Percentiles rank a stretch among this genome's conserved stretches.
Evolutionary conservation across 2,329 filamentous ascomycete genomes (phyloP).

Genomic region (Aureobasidium sp.): DNA sequence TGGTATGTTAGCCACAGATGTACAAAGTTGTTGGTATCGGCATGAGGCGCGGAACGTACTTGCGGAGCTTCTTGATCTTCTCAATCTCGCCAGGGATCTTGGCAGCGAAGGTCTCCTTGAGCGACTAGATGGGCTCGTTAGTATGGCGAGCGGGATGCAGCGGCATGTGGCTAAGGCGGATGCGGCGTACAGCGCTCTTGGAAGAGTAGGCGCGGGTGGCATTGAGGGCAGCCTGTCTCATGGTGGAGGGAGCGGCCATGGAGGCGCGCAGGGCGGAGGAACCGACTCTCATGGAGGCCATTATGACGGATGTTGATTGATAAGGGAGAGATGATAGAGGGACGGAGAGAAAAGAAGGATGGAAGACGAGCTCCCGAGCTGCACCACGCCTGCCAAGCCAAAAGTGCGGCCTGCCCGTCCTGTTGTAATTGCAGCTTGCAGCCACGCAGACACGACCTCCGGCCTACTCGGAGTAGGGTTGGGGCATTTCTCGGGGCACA

Average conservation of each 20-base stretch:
- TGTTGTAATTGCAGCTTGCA: not conserved
- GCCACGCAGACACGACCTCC: not conserved
- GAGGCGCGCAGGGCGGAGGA: slow-evolving; percentile 74
- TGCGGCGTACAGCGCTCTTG: slow-evolving; percentile 66
- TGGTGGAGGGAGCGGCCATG: slow-evolving; percentile 40
- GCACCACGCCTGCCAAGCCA: not conserved
- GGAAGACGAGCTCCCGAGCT: slow-evolving; percentile 3
- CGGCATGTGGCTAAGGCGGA: slow-evolving; percentile 11
- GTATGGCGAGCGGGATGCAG: slow-evolving; percentile 6
- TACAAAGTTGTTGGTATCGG: not conserved
- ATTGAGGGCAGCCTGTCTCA: slow-evolving; percentile 42
- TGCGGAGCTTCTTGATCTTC: slow-evolving; percentile 97
- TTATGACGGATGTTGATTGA: slow-evolving; percentile 42
- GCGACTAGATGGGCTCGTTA: slow-evolving; percentile 52
- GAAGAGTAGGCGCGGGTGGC: slow-evolving; percentile 84
- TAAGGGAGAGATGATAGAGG: slow-evolving; percentile 23
- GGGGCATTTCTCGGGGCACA: slow-evolving; percentile 8
- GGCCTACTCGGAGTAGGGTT: not conserved
- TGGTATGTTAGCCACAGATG: slow-evolving; percentile 19
- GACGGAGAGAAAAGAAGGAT: slow-evolving; percentile 14
- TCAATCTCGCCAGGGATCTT: slow-evolving; percentile 93
- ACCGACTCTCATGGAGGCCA: slow-evolving; percentile 78
- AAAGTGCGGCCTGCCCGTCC: not conserved
- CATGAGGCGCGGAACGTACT: slow-evolving; percentile 50
- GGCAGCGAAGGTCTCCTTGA: slow-evolving; percentile 98